A percentile compares a stretch with the other conserved stretches of the same genome.
phyloP scores from a whole-genome alignment of 2,329 filamentous ascomycete genomes.

The Cladosporium sp. region DNA sequence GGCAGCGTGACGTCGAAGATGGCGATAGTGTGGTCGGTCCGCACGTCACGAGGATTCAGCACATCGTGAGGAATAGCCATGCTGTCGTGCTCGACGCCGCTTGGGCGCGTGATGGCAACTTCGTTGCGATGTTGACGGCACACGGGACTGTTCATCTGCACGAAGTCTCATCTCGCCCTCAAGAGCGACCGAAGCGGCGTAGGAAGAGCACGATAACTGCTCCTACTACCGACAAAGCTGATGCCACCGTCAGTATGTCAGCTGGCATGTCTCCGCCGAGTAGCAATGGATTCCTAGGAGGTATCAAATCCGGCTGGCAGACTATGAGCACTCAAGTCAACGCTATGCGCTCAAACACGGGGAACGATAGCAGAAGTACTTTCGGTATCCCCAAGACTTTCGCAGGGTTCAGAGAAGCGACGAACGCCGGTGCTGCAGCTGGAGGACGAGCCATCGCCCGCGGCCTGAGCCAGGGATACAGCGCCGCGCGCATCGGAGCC shows the following conservation, averaged over 20 bases:
- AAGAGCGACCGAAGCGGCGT: constrained; percentile 19
- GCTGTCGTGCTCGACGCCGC: constrained; percentile 84
- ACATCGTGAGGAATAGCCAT: constrained; percentile 86
- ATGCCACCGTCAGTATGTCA: constrained; percentile 27
- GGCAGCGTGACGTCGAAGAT: constrained; percentile 13
- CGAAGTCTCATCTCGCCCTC: constrained; percentile 57
- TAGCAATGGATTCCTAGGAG: constrained; percentile 25
- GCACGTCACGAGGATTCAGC: constrained; percentile 72
- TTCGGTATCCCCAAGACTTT: constrained; percentile 26
- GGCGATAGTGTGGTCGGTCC: constrained; percentile 29
- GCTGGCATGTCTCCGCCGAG: constrained; percentile 28
- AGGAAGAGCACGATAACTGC: constrained; percentile 17
- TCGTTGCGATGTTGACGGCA: constrained; percentile 82
- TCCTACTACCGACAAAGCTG: constrained; percentile 26
- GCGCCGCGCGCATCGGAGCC: constrained; percentile 62
- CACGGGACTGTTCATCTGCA: constrained; percentile 93
- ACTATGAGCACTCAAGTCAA: constrained; percentile 33
- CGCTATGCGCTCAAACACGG: constrained; percentile 19
- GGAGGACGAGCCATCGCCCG: constrained; percentile 66
- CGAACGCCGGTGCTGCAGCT: constrained; percentile 43
- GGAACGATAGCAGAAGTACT: constrained; percentile 14
- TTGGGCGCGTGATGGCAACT: constrained; percentile 79
- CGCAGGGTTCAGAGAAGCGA: constrained; percentile 26
- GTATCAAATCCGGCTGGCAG: constrained; percentile 35
- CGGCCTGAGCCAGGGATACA: constrained; percentile 67